Conservation (phyloP, 306 rosid genomes). For the Fragaria iinumae region DNA sequence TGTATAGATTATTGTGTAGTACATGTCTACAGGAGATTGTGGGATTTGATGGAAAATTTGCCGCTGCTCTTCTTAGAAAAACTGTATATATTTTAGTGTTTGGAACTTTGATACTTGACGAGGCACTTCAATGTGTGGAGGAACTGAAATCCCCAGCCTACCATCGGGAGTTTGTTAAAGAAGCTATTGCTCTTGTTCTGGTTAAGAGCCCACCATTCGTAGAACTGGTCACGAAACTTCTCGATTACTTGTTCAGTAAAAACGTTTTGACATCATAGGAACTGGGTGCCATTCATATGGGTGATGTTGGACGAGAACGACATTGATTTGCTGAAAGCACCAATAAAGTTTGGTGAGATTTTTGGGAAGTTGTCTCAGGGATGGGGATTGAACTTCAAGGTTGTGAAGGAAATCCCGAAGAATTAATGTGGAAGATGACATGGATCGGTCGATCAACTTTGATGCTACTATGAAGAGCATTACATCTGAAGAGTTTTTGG, state of each 20-base stretch:
- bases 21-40: conserved; percentile 27
- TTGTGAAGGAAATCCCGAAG: conserved; percentile 30
- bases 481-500: conserved; percentile 19
- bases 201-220: conserved; percentile 39
- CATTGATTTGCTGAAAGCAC: conserved; percentile 41
- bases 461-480: conserved; percentile 29
- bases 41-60: conserved; percentile 27
- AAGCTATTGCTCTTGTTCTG: conserved; percentile 32
- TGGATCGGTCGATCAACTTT: conserved; percentile 19
- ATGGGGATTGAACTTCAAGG: conserved; percentile 30
- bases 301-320: conserved; percentile 35
- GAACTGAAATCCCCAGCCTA: conserved; percentile 38
- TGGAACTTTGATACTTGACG: conserved; percentile 22
- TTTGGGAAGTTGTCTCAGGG: conserved; percentile 30
- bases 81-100: conserved; percentile 40
- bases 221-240: conserved; percentile 33
- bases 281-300: conserved; percentile 37
- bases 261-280: conserved; percentile 26
- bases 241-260: conserved; percentile 29
- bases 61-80: conserved; percentile 29
- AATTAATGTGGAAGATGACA: conserved; percentile 32
- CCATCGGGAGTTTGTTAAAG: conserved; percentile 37
- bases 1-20: not conserved
- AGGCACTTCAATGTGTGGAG: conserved; percentile 48
- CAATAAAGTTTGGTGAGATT: conserved; percentile 37